A percentile compares a stretch with the other conserved stretches of the same genome.
These are phyloP conservation scores for Lecanicillium sp. DNA, from an alignment of 2,329 filamentous ascomycete genomes.

Conservation along the genomic window DNA sequence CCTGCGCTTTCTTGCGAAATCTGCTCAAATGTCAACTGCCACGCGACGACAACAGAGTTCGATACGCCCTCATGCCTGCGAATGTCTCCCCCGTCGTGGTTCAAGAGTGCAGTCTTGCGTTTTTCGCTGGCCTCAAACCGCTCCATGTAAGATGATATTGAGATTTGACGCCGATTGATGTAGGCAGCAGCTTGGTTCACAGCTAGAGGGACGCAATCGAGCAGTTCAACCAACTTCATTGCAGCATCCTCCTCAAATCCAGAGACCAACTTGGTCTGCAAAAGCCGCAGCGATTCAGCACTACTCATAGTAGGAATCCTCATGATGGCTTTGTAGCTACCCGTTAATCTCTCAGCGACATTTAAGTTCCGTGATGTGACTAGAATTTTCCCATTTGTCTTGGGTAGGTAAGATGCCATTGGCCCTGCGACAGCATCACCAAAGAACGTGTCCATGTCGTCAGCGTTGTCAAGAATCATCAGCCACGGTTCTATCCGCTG, in stretches of 20 bases:
- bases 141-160: slow-evolving; percentile 21
- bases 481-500: slow-evolving; percentile 11
- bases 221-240: not conserved
- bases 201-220: slow-evolving; percentile 20
- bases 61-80: slow-evolving; percentile 11
- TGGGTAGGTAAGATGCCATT: slow-evolving; percentile 12
- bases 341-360: slow-evolving; percentile 10
- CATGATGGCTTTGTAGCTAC: slow-evolving; percentile 6
- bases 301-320: slow-evolving; percentile 5
- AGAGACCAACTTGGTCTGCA: slow-evolving; percentile 3
- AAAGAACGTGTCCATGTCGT: slow-evolving; percentile 10
- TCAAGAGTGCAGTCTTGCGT: slow-evolving; percentile 15
- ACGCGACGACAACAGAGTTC: slow-evolving; percentile 19
- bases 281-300: slow-evolving; percentile 2
- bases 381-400: slow-evolving; percentile 11
- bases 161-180: slow-evolving; percentile 15
- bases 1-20: slow-evolving; percentile 22
- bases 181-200: slow-evolving; percentile 19
- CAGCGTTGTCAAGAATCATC: slow-evolving; percentile 14
- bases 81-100: slow-evolving; percentile 7
- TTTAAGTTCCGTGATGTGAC: slow-evolving; percentile 12
- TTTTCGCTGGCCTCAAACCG: slow-evolving; percentile 18
- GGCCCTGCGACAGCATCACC: not conserved
- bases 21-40: slow-evolving; percentile 22
- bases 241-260: not conserved